Evolutionary conservation across 257 asterid species (phyloP).

Genomic region (Gynochthodes officinalis): DNA sequence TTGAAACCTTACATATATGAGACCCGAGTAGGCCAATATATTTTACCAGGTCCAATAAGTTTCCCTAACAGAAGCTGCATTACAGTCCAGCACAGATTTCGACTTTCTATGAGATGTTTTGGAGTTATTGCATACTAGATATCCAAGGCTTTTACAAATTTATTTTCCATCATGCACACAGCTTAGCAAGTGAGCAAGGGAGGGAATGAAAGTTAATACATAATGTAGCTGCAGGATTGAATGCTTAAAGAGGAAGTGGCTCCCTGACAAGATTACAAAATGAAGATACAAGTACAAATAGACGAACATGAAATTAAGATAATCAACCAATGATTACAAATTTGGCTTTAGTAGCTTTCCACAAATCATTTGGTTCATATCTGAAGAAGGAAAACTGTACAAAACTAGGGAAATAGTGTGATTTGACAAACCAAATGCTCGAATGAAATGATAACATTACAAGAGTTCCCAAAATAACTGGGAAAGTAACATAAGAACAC

Average conservation of each 20-base stretch:
- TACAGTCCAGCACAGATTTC: slow-evolving; percentile 7
- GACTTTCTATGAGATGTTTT: not conserved
- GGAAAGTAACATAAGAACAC: slow-evolving; percentile 5
- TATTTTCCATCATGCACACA: not conserved
- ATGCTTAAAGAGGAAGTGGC: not conserved
- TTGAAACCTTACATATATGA: slow-evolving; percentile 1
- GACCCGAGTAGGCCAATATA: not conserved
- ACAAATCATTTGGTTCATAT: not conserved
- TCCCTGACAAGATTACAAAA: not conserved
- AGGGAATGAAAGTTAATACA: not conserved
- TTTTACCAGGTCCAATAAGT: slow-evolving; percentile 4
- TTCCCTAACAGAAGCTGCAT: not conserved
- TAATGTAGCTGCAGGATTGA: not conserved
- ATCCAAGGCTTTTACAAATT: not conserved
- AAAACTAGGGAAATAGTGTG: not conserved
- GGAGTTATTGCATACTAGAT: not conserved
- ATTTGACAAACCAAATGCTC: not conserved
- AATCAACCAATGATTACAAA: slow-evolving; percentile 1
- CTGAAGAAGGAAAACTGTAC: not conserved
- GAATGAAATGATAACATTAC: not conserved
- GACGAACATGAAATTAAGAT: not conserved
- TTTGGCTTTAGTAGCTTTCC: not conserved
- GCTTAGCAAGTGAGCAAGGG: too few relatives aligned
- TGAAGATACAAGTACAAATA: not conserved
- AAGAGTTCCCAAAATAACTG: not conserved